Evolutionary conservation across 805 yeast genomes (phyloP).

Genomic region (Candida tibetensis): DNA sequence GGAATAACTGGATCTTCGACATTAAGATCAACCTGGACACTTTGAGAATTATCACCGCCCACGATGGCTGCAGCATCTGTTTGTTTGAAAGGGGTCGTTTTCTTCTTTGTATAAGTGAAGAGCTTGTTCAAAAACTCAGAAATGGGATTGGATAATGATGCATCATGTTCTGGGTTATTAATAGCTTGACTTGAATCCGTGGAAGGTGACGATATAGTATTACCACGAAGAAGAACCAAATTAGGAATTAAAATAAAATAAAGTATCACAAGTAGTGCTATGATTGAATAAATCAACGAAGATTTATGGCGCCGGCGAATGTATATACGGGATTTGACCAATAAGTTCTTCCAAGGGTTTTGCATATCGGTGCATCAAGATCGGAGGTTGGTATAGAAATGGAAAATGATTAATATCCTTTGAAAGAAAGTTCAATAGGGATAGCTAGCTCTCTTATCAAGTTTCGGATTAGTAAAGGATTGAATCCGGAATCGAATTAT

Average conservation of each 20-base stretch:
- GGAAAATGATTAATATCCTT: too few relatives aligned
- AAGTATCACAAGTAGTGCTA: slow-evolving; percentile 8
- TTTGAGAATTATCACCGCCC: not conserved
- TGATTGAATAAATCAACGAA: slow-evolving; percentile 2
- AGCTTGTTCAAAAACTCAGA: slow-evolving; percentile 3
- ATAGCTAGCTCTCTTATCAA: too few relatives aligned
- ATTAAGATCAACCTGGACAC: not conserved
- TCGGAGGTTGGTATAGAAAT: not conserved
- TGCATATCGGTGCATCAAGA: not conserved
- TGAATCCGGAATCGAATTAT: too few relatives aligned
- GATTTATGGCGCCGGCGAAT: slow-evolving; percentile 9
- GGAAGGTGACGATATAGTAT: not conserved
- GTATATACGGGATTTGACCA: slow-evolving; percentile 4
- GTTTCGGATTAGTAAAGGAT: too few relatives aligned
- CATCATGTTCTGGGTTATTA: slow-evolving; percentile 7
- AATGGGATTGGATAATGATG: slow-evolving; percentile 2
- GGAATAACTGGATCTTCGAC: not conserved
- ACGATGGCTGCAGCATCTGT: slow-evolving; percentile 1
- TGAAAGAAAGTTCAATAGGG: not conserved
- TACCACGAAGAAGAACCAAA: slow-evolving; percentile 5
- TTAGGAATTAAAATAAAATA: slow-evolving; percentile 9
- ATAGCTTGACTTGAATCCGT: slow-evolving; percentile 2
- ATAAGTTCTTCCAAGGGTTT: slow-evolving; percentile 1
- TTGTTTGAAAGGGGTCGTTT: slow-evolving; percentile 13
- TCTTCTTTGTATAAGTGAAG: slow-evolving; percentile 3